Percentiles rank a stretch among this genome's conserved stretches.
Evolutionary conservation across 2,329 filamentous ascomycete genomes (phyloP).

Genomic region (Xylariaceae sp.): DNA sequence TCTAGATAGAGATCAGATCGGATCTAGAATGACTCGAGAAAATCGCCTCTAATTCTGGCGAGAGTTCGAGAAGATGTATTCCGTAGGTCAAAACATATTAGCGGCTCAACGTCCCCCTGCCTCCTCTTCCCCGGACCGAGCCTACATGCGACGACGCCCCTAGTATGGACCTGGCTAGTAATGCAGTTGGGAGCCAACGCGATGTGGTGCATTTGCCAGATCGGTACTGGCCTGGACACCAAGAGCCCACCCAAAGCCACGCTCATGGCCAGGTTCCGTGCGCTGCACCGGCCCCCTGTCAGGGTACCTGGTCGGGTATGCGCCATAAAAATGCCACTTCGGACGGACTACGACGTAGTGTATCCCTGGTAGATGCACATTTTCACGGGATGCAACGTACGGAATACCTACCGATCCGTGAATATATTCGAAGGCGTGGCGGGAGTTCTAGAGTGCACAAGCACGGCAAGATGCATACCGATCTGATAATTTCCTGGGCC

Average conservation of each 20-base stretch:
- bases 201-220: neutral
- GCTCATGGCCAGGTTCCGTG: too few species aligned
- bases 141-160: neutral
- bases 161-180: neutral
- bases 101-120: neutral
- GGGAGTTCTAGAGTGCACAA: too few species aligned
- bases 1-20: neutral
- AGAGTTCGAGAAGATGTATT: neutral
- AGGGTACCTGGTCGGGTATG: too few species aligned
- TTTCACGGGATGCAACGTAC: too few species aligned
- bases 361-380: too few species aligned
- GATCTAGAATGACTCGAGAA: neutral
- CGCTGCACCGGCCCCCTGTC: too few species aligned
- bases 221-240: neutral
- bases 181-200: neutral
- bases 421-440: too few species aligned
- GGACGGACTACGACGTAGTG: too few species aligned
- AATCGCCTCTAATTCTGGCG: neutral
- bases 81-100: neutral
- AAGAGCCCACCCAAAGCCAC: neutral
- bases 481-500: too few species aligned
- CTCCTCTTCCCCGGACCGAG: neutral
- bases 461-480: too few species aligned
- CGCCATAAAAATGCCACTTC: too few species aligned
- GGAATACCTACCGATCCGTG: too few species aligned